Evolutionary conservation across 352 stramenopile genomes (phyloP), one percentile per base, ranked within the genome.

Genomic region (Phytophthora litchii): DNA sequence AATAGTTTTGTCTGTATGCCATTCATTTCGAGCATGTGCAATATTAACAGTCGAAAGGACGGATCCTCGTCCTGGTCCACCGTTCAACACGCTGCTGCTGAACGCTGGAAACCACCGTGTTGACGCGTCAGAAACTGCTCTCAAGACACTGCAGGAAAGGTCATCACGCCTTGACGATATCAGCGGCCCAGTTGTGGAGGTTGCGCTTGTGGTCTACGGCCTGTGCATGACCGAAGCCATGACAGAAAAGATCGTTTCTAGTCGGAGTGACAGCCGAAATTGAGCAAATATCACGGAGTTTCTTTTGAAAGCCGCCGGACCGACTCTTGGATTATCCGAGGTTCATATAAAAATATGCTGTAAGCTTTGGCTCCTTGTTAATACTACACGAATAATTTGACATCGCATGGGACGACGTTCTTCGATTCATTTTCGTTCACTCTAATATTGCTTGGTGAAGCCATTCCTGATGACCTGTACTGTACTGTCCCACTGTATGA

Each of bases 161-260:
- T 58, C 53, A 45, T 17, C 20, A 12, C 40, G 51, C 34, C 12
- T 32, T 19, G 52, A 64, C 40, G 46, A 59, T 46, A 68, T 59
- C 46, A 68, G 45, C 34, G 11, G 35, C 45, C 49, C 23, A 42
- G 44, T 41, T 38, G 54, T 27, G 50, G 29, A 13, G 13, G 29
- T 38, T 13, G 3, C 38, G 47, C 14, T 29, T 17, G 23, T 29
- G 8, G 9, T 23, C 14, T 50, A 14, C 44, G 20, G 21, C 27
- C 31, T 23, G 25, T n/a, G 20, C 38, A 38, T 51, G 23, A 19
- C 38, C 37, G 37, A 38, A 41, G 34, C 43, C 29, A 46, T 34
- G 38, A 36, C 51, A 43, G 36, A 56, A 67, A 57, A 55, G 45
- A 68, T 59, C 45, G 60, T 68, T 68, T 68, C 45, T 50, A 25